phyloP scores from a whole-genome alignment of 768 basidiomycete species.

The Psilocybe sp. region DNA sequence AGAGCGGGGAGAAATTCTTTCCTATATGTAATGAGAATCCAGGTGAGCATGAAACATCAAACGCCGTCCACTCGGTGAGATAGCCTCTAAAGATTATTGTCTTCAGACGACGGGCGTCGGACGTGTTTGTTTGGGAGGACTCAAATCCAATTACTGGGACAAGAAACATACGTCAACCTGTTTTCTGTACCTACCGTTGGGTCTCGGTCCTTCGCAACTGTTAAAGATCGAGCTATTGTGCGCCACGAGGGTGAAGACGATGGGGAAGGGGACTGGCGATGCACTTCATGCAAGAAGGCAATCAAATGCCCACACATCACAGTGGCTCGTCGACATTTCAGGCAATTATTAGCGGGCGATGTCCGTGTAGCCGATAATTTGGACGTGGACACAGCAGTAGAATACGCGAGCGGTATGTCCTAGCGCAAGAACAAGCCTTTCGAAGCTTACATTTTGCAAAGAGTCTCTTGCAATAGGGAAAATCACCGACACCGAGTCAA shows the following conservation, averaged over 20 bases:
- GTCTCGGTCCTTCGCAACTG: background rate
- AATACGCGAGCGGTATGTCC: background rate
- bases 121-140: constrained; percentile 4
- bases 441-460: too few relatives aligned
- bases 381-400: background rate
- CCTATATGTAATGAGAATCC: background rate
- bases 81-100: background rate
- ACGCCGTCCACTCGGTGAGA: background rate
- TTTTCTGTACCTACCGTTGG: constrained; percentile 5
- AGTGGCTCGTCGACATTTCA: background rate
- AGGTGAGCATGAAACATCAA: background rate
- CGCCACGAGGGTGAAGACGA: constrained; percentile 1
- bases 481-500: too few relatives aligned
- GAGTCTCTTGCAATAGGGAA: too few relatives aligned
- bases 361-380: background rate
- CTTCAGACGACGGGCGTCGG: background rate
- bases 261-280: constrained; percentile 8
- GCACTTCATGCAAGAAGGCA: background rate
- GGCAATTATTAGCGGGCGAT: background rate
- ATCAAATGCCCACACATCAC: constrained; percentile 1
- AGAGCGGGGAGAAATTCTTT: background rate
- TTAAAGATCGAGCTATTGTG: constrained; percentile 8
- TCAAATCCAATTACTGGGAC: background rate
- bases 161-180: background rate
- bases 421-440: too few relatives aligned